Conservation (phyloP, 306 rosid genomes). For the Fagus crenata region DNA sequence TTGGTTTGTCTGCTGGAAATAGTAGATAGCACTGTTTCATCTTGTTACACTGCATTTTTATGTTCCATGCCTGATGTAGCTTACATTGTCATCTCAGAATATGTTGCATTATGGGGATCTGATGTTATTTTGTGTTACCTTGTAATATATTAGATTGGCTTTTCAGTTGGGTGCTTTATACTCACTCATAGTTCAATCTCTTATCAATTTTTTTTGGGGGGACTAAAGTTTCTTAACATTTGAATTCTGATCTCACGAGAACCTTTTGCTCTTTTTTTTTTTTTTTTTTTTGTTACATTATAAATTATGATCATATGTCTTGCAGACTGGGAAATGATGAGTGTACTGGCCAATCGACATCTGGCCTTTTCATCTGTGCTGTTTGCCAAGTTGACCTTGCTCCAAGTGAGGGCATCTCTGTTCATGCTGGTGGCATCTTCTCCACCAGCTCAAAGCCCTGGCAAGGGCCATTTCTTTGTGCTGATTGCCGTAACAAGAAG, state of each 20-base stretch:
- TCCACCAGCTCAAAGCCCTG: constrained; percentile 91
- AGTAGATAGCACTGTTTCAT: no score
- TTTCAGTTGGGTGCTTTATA: constrained; percentile 2
- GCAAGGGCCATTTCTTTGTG: constrained; percentile 96
- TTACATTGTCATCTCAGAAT: no score
- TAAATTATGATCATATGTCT: constrained; percentile 10
- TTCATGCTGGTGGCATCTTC: constrained; percentile 89
- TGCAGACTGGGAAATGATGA: constrained; percentile 86
- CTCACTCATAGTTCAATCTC: background rate
- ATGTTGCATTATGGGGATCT: no score
- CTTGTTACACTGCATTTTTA: no score
- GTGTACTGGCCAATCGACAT: constrained; percentile 60
- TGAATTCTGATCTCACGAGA: background rate
- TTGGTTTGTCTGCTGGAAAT: no score
- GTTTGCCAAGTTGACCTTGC: constrained; percentile 93
- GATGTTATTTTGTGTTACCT: no score
- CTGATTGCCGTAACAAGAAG: constrained; percentile 82
- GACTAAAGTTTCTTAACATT: no score
- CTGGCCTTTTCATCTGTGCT: constrained; percentile 81
- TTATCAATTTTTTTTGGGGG: background rate
- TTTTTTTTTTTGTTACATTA: constrained; percentile 8
- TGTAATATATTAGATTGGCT: no score
- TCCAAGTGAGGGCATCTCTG: constrained; percentile 88
- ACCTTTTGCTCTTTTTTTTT: background rate
- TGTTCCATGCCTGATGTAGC: no score